These are phyloP conservation scores for Penicillium thymicola DNA, from an alignment of 2,329 filamentous ascomycete genomes.

Conservation along the genomic window DNA sequence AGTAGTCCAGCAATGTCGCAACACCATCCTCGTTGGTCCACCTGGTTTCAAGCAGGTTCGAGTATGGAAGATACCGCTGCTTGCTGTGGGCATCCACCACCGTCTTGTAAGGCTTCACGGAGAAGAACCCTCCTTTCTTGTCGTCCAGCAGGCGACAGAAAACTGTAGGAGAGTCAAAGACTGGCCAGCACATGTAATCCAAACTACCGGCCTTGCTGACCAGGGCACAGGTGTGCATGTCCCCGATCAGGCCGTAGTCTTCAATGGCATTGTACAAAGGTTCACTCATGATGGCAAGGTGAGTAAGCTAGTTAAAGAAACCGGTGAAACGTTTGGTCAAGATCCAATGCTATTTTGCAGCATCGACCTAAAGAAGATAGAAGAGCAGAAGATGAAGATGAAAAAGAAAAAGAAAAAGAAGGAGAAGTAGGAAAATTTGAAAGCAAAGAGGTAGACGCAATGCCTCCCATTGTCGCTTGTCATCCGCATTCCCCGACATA, in stretches of 20 bases:
- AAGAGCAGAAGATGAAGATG: background rate
- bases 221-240: conserved; percentile 76
- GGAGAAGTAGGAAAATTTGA: background rate
- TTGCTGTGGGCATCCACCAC: conserved; percentile 60
- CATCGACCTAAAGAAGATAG: background rate
- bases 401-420: no score
- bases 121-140: conserved; percentile 70
- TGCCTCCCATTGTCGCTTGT: background rate
- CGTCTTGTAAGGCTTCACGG: conserved; percentile 54
- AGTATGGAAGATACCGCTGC: conserved; percentile 72
- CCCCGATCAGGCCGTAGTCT: conserved; percentile 76
- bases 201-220: conserved; percentile 70
- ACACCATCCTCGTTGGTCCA: conserved; percentile 74
- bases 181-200: conserved; percentile 78
- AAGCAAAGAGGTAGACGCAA: background rate
- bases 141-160: conserved; percentile 74
- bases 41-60: conserved; percentile 73
- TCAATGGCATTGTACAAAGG: conserved; percentile 53
- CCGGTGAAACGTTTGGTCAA: background rate
- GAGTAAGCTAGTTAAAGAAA: background rate
- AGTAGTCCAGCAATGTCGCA: conserved; percentile 71
- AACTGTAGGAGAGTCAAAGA: conserved; percentile 73
- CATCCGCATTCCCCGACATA: conserved; percentile 8
- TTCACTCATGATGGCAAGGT: conserved; percentile 11
- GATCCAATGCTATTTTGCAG: background rate